Conservation (phyloP, 441 rosid species). For the Gossypium davidsonii region DNA sequence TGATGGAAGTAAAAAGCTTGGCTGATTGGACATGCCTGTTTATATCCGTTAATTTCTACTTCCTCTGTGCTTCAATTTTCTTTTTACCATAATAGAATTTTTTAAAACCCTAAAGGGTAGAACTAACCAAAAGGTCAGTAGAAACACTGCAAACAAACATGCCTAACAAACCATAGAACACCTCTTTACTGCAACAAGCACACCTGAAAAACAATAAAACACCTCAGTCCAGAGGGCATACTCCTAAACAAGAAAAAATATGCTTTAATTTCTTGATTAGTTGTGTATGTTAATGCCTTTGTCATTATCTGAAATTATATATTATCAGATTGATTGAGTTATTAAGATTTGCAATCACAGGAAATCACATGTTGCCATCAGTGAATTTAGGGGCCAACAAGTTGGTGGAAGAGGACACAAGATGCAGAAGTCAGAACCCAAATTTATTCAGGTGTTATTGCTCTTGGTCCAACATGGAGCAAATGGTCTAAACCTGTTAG, state of each 20-base stretch:
- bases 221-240: too few relatives aligned
- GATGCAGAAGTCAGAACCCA: constrained; percentile 30
- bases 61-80: not conserved
- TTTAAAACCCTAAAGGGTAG: too few relatives aligned
- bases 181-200: too few relatives aligned
- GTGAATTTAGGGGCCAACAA: constrained; percentile 56
- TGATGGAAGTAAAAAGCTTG: constrained; percentile 12
- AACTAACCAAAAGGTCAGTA: too few relatives aligned
- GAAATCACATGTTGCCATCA: constrained; percentile 68
- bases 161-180: too few relatives aligned
- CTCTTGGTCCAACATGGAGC: constrained; percentile 94
- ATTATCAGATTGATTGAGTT: constrained; percentile 10
- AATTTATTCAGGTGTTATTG: constrained; percentile 61
- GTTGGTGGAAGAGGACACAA: constrained; percentile 23
- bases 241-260: too few relatives aligned
- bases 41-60: not conserved
- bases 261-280: not conserved
- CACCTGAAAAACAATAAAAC: too few relatives aligned
- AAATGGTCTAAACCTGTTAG: constrained; percentile 91
- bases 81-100: too few relatives aligned
- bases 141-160: too few relatives aligned
- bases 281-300: not conserved
- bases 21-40: not conserved
- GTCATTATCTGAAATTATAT: not conserved
- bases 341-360: constrained; percentile 34